These are phyloP conservation scores for Heliosperma pusillum DNA, from an alignment of 148 eudicot species.

Conservation along the genomic window DNA sequence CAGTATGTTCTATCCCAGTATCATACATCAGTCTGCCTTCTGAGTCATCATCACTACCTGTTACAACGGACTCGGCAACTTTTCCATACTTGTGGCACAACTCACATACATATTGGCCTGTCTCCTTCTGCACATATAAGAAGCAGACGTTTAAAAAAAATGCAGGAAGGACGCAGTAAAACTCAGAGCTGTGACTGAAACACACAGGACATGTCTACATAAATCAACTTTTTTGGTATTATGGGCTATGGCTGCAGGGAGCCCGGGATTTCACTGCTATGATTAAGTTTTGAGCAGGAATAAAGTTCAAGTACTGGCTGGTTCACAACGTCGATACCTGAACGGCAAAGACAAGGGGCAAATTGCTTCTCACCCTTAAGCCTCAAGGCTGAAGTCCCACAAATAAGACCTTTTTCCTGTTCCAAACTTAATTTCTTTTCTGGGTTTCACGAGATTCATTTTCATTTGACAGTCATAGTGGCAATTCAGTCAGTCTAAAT, in stretches of 20 bases:
- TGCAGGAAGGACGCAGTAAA: background rate
- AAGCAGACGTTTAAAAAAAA: background rate
- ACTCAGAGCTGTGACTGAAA: background rate
- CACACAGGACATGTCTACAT: background rate
- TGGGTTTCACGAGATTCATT: background rate
- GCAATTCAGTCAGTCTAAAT: background rate
- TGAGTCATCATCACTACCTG: slow-evolving; percentile 20
- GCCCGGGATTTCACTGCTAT: background rate
- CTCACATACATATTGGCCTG: slow-evolving; percentile 60
- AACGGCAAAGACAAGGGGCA: too few relatives aligned
- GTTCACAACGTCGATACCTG: too few relatives aligned
- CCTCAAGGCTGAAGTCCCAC: background rate
- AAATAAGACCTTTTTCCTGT: background rate
- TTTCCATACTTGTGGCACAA: slow-evolving; percentile 71
- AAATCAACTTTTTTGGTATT: background rate
- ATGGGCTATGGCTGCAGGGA: background rate
- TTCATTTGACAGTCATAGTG: background rate
- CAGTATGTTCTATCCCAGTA: slow-evolving; percentile 28
- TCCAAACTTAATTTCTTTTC: background rate
- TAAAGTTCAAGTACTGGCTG: slow-evolving; percentile 6
- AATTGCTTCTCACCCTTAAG: slow-evolving; percentile 2
- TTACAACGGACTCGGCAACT: slow-evolving; percentile 30
- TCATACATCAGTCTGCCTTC: slow-evolving; percentile 16
- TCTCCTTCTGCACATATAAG: slow-evolving; percentile 45
- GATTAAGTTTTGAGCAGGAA: background rate